A percentile compares a stretch with the other conserved stretches of the same genome.
Evolutionary conservation across 805 yeast species (phyloP).

Genomic region (Sporopachydermia quercuum): DNA sequence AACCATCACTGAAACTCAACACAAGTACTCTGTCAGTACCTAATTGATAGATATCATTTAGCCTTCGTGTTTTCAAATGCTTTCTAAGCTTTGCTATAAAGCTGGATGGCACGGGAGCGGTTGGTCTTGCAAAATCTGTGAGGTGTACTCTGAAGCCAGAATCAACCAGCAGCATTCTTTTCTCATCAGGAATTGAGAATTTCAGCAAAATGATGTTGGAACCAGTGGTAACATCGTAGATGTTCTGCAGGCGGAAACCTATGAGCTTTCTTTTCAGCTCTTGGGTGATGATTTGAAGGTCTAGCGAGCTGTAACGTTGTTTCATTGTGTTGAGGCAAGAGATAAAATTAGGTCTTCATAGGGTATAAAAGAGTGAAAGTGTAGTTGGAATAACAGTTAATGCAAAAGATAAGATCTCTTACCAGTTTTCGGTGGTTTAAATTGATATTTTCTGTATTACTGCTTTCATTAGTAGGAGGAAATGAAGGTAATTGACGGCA

Average conservation of each 20-base stretch:
- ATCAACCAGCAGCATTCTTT: conserved; percentile 60
- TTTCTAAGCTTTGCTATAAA: conserved; percentile 80
- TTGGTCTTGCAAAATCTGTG: conserved; percentile 70
- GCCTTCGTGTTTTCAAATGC: conserved; percentile 66
- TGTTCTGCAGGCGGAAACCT: conserved; percentile 65
- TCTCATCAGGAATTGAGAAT: conserved; percentile 74
- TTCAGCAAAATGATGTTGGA: conserved; percentile 62
- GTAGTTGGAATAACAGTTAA: no score
- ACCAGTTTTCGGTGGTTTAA: no score
- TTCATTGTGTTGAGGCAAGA: conserved; percentile 16
- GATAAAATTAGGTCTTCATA: no score
- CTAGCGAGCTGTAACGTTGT: conserved; percentile 81
- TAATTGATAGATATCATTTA: conserved; percentile 59
- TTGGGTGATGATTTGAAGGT: conserved; percentile 51
- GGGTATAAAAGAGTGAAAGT: no score
- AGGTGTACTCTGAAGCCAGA: conserved; percentile 73
- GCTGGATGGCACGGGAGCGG: conserved; percentile 69
- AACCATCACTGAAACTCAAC: conserved; percentile 71
- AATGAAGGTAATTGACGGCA: no score
- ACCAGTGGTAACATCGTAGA: conserved; percentile 65
- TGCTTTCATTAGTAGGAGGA: no score
- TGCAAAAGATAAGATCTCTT: no score
- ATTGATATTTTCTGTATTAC: no score
- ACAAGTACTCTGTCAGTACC: conserved; percentile 75
- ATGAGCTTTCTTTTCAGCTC: conserved; percentile 47